A percentile compares a stretch with the other conserved stretches of the same genome.
Evolutionary conservation across 2,329 filamentous ascomycete species (phyloP).

Genomic region (Diaporthe citri): DNA sequence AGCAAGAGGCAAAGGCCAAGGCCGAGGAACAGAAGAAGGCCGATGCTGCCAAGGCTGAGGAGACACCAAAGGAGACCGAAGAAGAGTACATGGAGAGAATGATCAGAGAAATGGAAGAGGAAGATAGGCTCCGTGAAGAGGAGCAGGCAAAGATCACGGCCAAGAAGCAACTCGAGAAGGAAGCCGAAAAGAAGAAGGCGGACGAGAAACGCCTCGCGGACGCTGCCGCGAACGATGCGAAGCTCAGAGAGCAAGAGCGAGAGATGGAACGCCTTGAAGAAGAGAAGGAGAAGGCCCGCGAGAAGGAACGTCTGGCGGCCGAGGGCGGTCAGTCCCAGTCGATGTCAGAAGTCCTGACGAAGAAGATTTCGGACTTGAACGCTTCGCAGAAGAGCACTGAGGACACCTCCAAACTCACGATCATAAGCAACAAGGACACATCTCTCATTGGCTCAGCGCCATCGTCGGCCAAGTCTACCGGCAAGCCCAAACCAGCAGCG

Average conservation of each 20-base stretch:
- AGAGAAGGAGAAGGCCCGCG: slow-evolving; percentile 72
- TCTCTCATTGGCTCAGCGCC: slow-evolving; percentile 32
- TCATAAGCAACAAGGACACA: slow-evolving; percentile 49
- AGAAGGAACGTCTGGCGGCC: slow-evolving; percentile 62
- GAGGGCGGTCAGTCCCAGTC: slow-evolving; percentile 60
- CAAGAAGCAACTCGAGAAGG: slow-evolving; percentile 60
- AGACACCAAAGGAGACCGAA: slow-evolving; percentile 48
- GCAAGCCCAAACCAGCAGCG: slow-evolving; percentile 80
- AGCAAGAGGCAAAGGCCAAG: slow-evolving; percentile 51
- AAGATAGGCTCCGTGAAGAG: slow-evolving; percentile 63
- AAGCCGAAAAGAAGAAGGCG: slow-evolving; percentile 55
- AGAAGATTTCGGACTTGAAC: slow-evolving; percentile 53
- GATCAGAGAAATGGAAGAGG: slow-evolving; percentile 73
- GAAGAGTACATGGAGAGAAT: slow-evolving; percentile 70
- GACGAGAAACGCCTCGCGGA: slow-evolving; percentile 60
- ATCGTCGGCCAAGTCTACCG: slow-evolving; percentile 56
- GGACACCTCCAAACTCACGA: slow-evolving; percentile 66
- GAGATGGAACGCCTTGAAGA: slow-evolving; percentile 82
- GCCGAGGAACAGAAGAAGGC: slow-evolving; percentile 50
- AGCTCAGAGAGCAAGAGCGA: slow-evolving; percentile 78
- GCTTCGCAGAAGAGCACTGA: slow-evolving; percentile 61
- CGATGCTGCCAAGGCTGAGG: slow-evolving; percentile 46
- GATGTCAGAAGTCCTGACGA: slow-evolving; percentile 65
- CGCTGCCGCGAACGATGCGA: slow-evolving; percentile 71
- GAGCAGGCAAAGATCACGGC: slow-evolving; percentile 58